phyloP scores from a whole-genome alignment of 345 rosid species.

The Gossypium stocksii region DNA sequence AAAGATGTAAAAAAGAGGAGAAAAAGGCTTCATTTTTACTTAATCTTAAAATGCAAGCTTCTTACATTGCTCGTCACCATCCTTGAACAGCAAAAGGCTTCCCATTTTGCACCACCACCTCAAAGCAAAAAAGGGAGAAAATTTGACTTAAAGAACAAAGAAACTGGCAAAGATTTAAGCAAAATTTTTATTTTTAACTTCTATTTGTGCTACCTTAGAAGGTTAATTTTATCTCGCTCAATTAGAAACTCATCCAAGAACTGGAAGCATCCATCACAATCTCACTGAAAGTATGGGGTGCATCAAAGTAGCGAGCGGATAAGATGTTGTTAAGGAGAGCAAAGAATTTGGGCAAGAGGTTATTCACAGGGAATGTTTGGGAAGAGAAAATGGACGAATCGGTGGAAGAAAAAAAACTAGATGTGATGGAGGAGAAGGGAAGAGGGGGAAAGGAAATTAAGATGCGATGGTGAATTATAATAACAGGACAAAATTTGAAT shows the following conservation, averaged over 20 bases:
- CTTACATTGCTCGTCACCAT: constrained; percentile 47
- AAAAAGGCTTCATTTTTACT: neutral
- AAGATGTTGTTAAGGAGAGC: neutral
- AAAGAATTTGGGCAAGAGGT: constrained; percentile 14
- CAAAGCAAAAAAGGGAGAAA: neutral
- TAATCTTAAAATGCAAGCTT: neutral
- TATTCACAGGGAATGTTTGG: constrained; percentile 12
- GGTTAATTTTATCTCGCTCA: neutral
- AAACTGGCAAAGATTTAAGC: neutral
- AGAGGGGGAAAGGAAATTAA: too few species aligned
- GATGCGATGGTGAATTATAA: too few species aligned
- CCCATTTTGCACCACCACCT: constrained; percentile 52
- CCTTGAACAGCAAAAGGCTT: constrained; percentile 54
- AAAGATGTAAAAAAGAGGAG: neutral
- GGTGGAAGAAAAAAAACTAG: too few species aligned
- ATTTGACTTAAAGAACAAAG: neutral
- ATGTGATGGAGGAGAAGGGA: too few species aligned
- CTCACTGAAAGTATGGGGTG: neutral
- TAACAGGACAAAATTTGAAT: too few species aligned
- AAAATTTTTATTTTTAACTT: neutral
- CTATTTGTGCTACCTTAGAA: constrained; percentile 1
- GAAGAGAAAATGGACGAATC: constrained; percentile 1
- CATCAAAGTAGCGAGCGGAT: neutral
- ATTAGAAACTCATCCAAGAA: neutral
- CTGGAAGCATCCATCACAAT: neutral